phyloP scores from a whole-genome alignment of 1,284 basidiomycete genomes.

The Inonotus obliquus region DNA sequence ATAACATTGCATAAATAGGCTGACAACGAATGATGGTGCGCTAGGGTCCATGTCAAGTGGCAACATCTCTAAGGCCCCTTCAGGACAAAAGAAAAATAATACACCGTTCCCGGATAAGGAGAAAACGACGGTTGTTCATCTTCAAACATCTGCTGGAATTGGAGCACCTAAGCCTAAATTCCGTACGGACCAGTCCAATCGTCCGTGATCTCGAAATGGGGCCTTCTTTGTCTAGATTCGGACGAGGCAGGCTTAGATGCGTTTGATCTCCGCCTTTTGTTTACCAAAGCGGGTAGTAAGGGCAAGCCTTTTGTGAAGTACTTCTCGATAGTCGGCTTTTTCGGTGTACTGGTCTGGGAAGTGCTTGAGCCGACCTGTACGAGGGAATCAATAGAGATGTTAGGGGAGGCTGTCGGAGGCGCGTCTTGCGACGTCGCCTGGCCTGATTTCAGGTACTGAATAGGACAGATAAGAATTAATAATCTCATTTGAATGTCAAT shows the following conservation, averaged over 20 bases:
- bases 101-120: not conserved
- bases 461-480: not conserved
- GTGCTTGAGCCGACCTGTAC: conserved; percentile 60
- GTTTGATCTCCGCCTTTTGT: conserved; percentile 29
- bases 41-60: not conserved
- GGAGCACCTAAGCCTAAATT: not conserved
- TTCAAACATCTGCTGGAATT: not conserved
- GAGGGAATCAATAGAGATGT: conserved; percentile 55
- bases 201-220: conserved; percentile 16
- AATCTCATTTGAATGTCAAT: not conserved
- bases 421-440: conserved; percentile 22
- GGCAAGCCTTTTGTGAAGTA: conserved; percentile 37
- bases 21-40: not conserved
- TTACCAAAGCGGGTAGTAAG: conserved; percentile 20
- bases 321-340: conserved; percentile 34
- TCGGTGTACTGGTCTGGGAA: conserved; percentile 26
- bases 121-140: not conserved
- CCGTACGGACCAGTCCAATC: conserved; percentile 20
- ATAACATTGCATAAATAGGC: not conserved
- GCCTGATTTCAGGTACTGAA: conserved; percentile 19
- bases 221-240: conserved; percentile 13
- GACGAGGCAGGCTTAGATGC: conserved; percentile 8
- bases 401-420: conserved; percentile 30
- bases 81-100: not conserved
- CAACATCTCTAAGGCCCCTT: not conserved